phyloP scores from a whole-genome alignment of 257 asterid genomes.

The Solanum microdontum region DNA sequence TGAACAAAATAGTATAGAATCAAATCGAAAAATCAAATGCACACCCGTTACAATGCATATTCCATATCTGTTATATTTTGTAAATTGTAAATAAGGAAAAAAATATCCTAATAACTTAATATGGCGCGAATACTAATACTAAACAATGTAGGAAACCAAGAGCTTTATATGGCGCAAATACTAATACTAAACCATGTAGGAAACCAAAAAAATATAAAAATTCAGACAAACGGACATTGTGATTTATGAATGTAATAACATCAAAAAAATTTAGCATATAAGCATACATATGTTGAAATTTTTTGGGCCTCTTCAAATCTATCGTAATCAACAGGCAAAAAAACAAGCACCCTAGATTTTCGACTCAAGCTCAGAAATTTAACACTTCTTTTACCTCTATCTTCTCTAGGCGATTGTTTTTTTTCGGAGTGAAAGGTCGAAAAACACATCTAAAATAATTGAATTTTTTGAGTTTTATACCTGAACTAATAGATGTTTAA shows the following conservation, averaged over 20 bases:
- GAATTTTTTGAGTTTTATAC: background rate
- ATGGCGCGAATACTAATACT: background rate
- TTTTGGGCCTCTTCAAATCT: slow-evolving; percentile 1
- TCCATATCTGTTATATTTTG: background rate
- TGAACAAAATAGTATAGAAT: too few species aligned
- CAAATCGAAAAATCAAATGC: background rate
- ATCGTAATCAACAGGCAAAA: background rate
- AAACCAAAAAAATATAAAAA: background rate
- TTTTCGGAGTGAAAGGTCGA: background rate
- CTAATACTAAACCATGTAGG: background rate
- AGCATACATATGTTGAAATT: background rate
- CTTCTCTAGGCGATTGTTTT: background rate
- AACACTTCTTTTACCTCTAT: background rate
- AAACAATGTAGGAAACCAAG: background rate
- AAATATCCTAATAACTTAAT: background rate
- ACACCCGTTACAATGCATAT: background rate
- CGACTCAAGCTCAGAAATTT: background rate
- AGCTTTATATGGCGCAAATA: background rate
- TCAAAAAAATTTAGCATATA: background rate
- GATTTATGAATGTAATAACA: background rate
- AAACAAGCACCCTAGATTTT: background rate
- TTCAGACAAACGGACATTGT: background rate
- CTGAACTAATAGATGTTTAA: background rate
- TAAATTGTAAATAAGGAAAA: background rate
- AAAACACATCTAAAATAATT: background rate